Evolutionary conservation across 129 eudicot species (phyloP).

Genomic region (Heracleum sosnowskyi): DNA sequence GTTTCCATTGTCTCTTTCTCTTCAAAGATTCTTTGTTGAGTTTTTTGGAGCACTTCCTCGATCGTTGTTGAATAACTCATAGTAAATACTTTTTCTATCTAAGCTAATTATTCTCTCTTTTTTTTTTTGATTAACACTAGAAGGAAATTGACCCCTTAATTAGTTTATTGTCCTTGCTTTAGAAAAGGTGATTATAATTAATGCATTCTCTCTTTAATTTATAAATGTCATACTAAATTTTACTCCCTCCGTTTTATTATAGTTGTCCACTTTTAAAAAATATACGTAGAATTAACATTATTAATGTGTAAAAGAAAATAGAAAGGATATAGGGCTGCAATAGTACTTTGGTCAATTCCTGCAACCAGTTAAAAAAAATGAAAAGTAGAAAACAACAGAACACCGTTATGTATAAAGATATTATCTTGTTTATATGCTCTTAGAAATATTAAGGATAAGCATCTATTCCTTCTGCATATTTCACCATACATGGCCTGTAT

Average conservation of each 20-base stretch:
- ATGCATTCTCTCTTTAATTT: no score
- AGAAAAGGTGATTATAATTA: not conserved
- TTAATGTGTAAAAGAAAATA: not conserved
- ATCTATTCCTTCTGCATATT: not conserved
- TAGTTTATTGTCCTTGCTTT: not conserved
- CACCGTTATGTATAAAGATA: conserved; percentile 4
- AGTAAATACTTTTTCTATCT: not conserved
- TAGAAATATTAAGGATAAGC: conserved; percentile 1
- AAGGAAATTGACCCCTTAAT: not conserved
- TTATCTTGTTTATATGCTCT: not conserved
- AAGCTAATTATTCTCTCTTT: not conserved
- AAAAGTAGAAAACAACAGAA: conserved; percentile 8
- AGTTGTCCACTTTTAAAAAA: no score
- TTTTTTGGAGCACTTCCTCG: not conserved
- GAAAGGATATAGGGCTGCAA: no score
- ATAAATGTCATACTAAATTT: no score
- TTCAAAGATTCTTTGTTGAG: conserved; percentile 16
- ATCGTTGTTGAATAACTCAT: not conserved
- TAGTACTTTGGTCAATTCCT: conserved; percentile 1
- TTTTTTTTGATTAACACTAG: not conserved
- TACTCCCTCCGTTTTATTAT: no score
- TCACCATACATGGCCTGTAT: not conserved
- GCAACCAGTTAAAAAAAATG: not conserved
- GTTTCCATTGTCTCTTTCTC: not conserved
- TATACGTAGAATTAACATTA: no score